Conservation (phyloP, 805 yeast genomes). For the Kodamaea lidongshanica region DNA sequence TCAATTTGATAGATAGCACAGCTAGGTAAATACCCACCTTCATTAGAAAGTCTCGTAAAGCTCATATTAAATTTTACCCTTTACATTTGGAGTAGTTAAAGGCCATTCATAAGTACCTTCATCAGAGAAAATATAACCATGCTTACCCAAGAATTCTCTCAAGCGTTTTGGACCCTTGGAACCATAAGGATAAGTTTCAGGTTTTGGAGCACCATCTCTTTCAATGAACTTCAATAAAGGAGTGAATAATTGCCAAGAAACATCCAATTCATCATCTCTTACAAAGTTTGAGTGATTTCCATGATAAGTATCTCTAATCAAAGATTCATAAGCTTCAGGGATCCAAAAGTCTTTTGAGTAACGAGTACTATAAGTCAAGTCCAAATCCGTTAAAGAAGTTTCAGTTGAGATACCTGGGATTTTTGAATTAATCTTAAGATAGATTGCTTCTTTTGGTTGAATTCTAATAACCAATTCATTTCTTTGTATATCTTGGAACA, state of each 20-base stretch:
- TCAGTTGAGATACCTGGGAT: slow-evolving; percentile 84
- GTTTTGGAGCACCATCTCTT: slow-evolving; percentile 59
- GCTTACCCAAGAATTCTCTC: slow-evolving; percentile 52
- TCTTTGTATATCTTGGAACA: slow-evolving; percentile 74
- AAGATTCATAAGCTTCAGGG: slow-evolving; percentile 96
- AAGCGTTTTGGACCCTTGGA: slow-evolving; percentile 79
- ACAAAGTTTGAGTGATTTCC: slow-evolving; percentile 98
- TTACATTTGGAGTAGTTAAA: slow-evolving; percentile 48
- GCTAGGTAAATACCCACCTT: slow-evolving; percentile 1
- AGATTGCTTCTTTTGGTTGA: slow-evolving; percentile 93
- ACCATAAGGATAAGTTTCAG: slow-evolving; percentile 77
- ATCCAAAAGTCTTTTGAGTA: slow-evolving; percentile 81
- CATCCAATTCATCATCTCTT: slow-evolving; percentile 94
- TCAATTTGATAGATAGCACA: too few relatives aligned
- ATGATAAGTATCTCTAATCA: slow-evolving; percentile 80
- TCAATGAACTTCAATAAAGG: slow-evolving; percentile 82
- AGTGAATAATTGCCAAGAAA: slow-evolving; percentile 89
- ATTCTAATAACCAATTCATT: slow-evolving; percentile 91
- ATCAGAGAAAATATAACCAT: slow-evolving; percentile 67
- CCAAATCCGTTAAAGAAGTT: slow-evolving; percentile 83
- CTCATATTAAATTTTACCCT: slow-evolving; percentile 21
- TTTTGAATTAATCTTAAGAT: slow-evolving; percentile 88
- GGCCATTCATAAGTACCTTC: slow-evolving; percentile 86
- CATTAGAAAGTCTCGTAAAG: background rate
- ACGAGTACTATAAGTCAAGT: slow-evolving; percentile 75